Evolutionary conservation across 495 filamentous ascomycete species (phyloP), one percentile per base, ranked within the genome.

Genomic region (Aspergillus coremiiformis): DNA sequence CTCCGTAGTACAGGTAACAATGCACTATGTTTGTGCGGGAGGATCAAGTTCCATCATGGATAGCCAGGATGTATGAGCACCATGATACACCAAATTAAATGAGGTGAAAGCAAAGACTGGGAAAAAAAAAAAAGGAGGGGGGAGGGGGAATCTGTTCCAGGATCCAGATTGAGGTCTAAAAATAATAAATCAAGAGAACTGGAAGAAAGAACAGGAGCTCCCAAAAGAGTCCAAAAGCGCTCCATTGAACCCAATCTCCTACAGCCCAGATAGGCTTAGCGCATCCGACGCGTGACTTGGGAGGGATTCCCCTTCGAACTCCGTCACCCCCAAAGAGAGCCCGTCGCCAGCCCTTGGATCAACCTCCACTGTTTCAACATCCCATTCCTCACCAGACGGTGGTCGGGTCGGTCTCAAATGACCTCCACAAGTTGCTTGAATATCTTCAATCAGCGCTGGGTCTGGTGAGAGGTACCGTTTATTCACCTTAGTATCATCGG

Each of bases 241-340:
- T 37, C 5, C 15, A 15, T 1, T 15, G 48, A 23, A 37, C 43
- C 60, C 57, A 59, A 49, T 56, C 52, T 51, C 54, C 49, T 44
- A 22, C 43, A 14, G 44, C 49, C 59, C 23, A 51, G 59, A 61
- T 39, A 37, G 68, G 68, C 11, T 56, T 74, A 74, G 70, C 67
- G 67, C 47, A 44, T 43, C 68, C 67, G 70, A 73, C 70, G 70
- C 70, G 70, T 74, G 70, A 74, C 67, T 55, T 56, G 57, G 61
- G 58, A 60, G 54, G 54, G 55, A 60, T 41, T 61, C 63, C 63
- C 65, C 65, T 63, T 57, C 50, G 54, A 66, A 61, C 59, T 47
- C 52, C 62, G 54, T 57, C 54, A 55, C 58, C 62, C 62, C 50
- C 45, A 53, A 43, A 41, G 51, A 50, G 20, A 47, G 41, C 49